Percentiles rank a stretch among this genome's conserved stretches.
These are phyloP conservation scores for Sporothrix mexicana DNA, from an alignment of 2,329 filamentous ascomycete genomes.

Conservation along the genomic window DNA sequence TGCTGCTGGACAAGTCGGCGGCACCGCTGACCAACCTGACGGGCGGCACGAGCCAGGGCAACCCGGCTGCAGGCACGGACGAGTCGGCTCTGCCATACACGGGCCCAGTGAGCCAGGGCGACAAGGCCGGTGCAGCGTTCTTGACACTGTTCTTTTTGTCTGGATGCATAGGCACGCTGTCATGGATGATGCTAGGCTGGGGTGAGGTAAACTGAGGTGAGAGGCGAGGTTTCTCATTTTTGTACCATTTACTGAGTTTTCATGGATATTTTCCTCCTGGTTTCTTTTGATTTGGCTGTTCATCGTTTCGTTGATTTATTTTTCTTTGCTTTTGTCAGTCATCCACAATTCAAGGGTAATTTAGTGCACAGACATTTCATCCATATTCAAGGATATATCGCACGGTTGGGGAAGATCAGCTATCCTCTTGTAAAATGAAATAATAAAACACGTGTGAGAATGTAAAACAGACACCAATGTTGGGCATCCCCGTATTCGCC, in stretches of 20 bases:
- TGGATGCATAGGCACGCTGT: conserved; percentile 15
- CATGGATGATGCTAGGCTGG: conserved; percentile 28
- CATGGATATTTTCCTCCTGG: not conserved
- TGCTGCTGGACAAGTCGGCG: conserved; percentile 46
- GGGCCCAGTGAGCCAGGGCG: conserved; percentile 42
- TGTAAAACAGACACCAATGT: not conserved
- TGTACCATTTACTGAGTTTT: not conserved
- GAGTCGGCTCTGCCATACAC: not conserved
- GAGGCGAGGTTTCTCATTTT: too few relatives aligned
- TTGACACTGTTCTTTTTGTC: conserved; percentile 42
- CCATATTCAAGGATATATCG: conserved; percentile 18
- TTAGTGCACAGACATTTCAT: not conserved
- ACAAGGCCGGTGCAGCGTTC: conserved; percentile 50
- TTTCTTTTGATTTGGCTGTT: not conserved
- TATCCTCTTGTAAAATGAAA: not conserved
- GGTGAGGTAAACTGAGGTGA: conserved; percentile 10
- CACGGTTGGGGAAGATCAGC: conserved; percentile 6
- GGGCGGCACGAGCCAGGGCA: conserved; percentile 57
- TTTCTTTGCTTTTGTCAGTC: not conserved
- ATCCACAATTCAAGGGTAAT: not conserved
- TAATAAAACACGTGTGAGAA: conserved; percentile 15
- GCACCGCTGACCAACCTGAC: conserved; percentile 50
- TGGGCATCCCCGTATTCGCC: not conserved
- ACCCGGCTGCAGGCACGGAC: conserved; percentile 50
- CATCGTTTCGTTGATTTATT: not conserved